phyloP scores from a whole-genome alignment of 2,329 filamentous ascomycete species.

The Microcyclosporella mali region DNA sequence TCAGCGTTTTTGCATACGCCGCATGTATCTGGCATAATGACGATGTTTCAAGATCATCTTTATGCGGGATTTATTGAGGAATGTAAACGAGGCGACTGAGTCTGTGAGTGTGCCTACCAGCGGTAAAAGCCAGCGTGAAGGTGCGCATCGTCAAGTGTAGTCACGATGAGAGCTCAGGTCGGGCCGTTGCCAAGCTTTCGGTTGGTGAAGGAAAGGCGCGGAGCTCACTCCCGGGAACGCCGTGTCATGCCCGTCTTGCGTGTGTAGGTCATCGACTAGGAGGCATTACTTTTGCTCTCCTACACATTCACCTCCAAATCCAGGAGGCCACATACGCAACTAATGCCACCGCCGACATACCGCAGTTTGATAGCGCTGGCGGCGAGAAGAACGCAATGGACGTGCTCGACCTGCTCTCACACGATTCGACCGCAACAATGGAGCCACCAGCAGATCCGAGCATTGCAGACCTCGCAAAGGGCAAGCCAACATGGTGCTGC shows the following conservation, averaged over 20 bases:
- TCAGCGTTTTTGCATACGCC: slow-evolving; percentile 39
- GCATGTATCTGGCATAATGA: slow-evolving; percentile 33
- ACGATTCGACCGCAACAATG: slow-evolving; percentile 7
- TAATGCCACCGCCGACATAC: slow-evolving; percentile 29
- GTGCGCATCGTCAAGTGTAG: no score
- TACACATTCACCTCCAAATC: no score
- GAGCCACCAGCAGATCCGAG: slow-evolving; percentile 27
- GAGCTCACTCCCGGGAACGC: background rate
- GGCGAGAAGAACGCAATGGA: slow-evolving; percentile 17
- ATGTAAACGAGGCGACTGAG: no score
- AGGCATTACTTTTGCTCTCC: no score
- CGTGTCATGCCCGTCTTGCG: no score
- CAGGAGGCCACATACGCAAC: no score
- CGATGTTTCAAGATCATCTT: slow-evolving; percentile 15
- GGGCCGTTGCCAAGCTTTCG: background rate
- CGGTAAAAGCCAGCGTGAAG: no score
- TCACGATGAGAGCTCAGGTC: background rate
- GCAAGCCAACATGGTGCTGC: slow-evolving; percentile 24
- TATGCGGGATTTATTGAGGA: no score
- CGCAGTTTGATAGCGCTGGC: slow-evolving; percentile 26
- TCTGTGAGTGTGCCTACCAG: no score
- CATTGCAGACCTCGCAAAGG: slow-evolving; percentile 21
- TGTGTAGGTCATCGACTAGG: no score
- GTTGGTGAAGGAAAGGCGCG: background rate
- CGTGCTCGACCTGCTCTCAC: slow-evolving; percentile 17